Evolutionary conservation across 129 eudicot species (phyloP).

Genomic region (Scalesia atractyloides): DNA sequence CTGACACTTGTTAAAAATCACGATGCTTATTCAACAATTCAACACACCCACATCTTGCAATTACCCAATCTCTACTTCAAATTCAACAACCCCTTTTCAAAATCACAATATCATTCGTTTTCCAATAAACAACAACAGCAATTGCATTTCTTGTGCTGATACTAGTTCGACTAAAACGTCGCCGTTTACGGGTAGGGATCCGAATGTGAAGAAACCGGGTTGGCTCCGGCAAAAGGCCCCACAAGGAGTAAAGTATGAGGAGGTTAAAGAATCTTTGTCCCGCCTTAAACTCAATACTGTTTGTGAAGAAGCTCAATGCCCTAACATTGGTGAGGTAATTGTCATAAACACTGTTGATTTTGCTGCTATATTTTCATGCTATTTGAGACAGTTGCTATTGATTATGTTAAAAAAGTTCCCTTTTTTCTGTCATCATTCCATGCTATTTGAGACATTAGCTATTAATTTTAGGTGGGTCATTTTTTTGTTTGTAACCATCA

Average conservation of each 20-base stretch:
- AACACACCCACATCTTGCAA: slow-evolving; percentile 14
- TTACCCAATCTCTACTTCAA: slow-evolving; percentile 15
- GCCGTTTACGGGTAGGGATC: slow-evolving; percentile 83
- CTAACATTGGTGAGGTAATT: slow-evolving; percentile 85
- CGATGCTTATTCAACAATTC: slow-evolving; percentile 32
- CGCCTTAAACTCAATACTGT: slow-evolving; percentile 79
- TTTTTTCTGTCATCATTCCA: background rate
- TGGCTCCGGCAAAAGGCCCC: slow-evolving; percentile 97
- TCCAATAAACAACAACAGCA: slow-evolving; percentile 10
- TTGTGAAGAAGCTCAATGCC: slow-evolving; percentile 97
- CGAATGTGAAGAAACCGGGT: slow-evolving; percentile 79
- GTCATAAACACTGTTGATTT: too few species aligned
- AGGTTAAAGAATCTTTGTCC: slow-evolving; percentile 77
- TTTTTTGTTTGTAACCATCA: background rate
- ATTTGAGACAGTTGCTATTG: background rate
- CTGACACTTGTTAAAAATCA: background rate
- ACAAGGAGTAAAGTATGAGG: slow-evolving; percentile 75
- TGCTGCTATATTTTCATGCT: background rate
- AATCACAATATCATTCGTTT: slow-evolving; percentile 15
- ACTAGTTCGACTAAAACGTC: background rate
- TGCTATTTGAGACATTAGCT: background rate
- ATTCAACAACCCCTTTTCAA: slow-evolving; percentile 15
- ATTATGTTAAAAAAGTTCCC: background rate
- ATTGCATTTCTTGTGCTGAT: slow-evolving; percentile 9
- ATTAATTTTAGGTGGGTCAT: background rate